These are phyloP conservation scores for Ogataea parapolymorpha DNA, from an alignment of 805 yeast species.

Conservation along the genomic window DNA sequence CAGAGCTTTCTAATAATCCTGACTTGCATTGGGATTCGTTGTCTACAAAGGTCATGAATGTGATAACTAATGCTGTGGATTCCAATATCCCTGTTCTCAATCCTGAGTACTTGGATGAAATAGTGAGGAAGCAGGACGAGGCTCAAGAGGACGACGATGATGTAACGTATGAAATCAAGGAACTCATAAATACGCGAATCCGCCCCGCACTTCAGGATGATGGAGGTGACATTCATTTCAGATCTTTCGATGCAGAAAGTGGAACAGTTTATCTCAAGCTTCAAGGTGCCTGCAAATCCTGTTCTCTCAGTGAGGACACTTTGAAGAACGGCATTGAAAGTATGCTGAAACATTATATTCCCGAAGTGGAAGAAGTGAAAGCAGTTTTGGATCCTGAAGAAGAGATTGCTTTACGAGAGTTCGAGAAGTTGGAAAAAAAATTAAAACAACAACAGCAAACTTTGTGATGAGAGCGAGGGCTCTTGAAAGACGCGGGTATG, in stretches of 20 bases:
- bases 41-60: slow-evolving; percentile 25
- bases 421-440: slow-evolving; percentile 74
- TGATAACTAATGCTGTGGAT: slow-evolving; percentile 26
- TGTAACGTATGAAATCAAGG: slow-evolving; percentile 63
- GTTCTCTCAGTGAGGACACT: slow-evolving; percentile 64
- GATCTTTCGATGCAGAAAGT: slow-evolving; percentile 49
- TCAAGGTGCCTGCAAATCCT: slow-evolving; percentile 71
- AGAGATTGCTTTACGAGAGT: slow-evolving; percentile 71
- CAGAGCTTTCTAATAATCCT: slow-evolving; percentile 30
- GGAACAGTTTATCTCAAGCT: slow-evolving; percentile 59
- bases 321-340: slow-evolving; percentile 67
- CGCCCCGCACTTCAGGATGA: slow-evolving; percentile 75
- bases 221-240: slow-evolving; percentile 72
- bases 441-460: slow-evolving; percentile 32
- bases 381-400: slow-evolving; percentile 38
- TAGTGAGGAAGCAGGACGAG: slow-evolving; percentile 26
- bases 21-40: slow-evolving; percentile 32
- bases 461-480: not conserved
- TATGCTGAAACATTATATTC: slow-evolving; percentile 67
- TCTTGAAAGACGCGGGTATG: not conserved
- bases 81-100: slow-evolving; percentile 28
- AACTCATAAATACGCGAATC: slow-evolving; percentile 63
- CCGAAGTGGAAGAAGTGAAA: slow-evolving; percentile 59
- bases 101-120: slow-evolving; percentile 19
- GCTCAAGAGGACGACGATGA: slow-evolving; percentile 62